Evolutionary conservation across 441 rosid genomes (phyloP).

Genomic region (Kokia cookei): DNA sequence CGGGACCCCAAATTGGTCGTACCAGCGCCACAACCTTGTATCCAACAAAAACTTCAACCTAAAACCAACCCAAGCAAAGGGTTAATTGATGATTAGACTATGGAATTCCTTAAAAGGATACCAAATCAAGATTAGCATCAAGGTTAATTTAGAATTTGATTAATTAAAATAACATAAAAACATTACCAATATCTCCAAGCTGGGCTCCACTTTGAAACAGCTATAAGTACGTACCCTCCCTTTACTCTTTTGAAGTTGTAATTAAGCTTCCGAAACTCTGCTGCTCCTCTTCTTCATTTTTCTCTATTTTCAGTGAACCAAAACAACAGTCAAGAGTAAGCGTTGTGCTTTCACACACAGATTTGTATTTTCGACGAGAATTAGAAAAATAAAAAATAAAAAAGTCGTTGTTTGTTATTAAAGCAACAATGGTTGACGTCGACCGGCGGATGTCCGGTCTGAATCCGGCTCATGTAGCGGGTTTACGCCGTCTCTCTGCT

Average conservation of each 20-base stretch:
- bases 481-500: constrained; percentile 92
- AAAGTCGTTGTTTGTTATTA: neutral
- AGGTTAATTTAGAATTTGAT: too few relatives aligned
- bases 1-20: constrained; percentile 18
- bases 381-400: too few relatives aligned
- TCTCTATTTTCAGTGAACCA: constrained; percentile 4
- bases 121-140: too few relatives aligned
- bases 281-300: constrained; percentile 3
- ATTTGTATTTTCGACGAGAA: neutral
- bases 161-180: neutral
- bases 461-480: constrained; percentile 89
- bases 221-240: constrained; percentile 31
- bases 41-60: neutral
- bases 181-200: neutral
- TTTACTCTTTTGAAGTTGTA: neutral
- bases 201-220: constrained; percentile 25
- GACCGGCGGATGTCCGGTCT: constrained; percentile 92
- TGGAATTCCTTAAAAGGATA: neutral
- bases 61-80: neutral
- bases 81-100: neutral
- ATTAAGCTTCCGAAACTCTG: neutral
- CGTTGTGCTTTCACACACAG: neutral
- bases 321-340: too few relatives aligned
- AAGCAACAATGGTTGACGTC: constrained; percentile 76
- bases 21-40: constrained; percentile 7